These are phyloP conservation scores for Verbena officinalis DNA, from an alignment of 257 asterid genomes.

Conservation along the genomic window DNA sequence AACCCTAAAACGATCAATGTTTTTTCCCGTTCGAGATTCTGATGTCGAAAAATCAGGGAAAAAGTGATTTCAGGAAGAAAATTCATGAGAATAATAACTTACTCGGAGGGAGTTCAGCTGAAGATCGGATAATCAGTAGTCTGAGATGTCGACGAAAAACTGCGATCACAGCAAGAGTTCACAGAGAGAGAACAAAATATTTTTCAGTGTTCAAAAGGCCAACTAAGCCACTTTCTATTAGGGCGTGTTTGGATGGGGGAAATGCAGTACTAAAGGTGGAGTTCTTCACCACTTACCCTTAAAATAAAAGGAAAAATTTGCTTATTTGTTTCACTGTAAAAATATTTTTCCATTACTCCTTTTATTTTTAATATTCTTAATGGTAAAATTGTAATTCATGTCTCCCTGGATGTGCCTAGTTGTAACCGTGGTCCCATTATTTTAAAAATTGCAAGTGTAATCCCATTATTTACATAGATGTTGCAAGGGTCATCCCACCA, in stretches of 20 bases:
- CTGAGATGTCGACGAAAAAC: conserved; percentile 31
- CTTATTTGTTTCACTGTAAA: no score
- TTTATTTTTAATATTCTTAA: no score
- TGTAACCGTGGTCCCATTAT: no score
- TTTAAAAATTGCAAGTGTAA: no score
- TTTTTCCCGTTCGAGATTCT: conserved; percentile 5
- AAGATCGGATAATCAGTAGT: conserved; percentile 34
- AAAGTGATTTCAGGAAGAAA: neutral
- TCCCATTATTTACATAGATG: no score
- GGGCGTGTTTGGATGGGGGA: conserved; percentile 31
- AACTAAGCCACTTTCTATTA: conserved; percentile 24
- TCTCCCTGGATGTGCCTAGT: no score
- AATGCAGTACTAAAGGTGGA: neutral
- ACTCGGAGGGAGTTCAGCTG: conserved; percentile 25
- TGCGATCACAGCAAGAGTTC: conserved; percentile 30
- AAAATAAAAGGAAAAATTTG: no score
- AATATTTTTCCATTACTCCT: no score
- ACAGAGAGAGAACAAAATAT: neutral
- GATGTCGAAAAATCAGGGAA: neutral
- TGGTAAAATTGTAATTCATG: no score
- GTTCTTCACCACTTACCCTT: no score
- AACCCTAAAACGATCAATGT: conserved; percentile 38
- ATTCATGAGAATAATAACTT: conserved; percentile 9
- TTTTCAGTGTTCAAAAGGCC: conserved; percentile 29
- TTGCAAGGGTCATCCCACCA: no score